These are phyloP conservation scores for Albifimbria verrucaria DNA, from an alignment of 2,329 filamentous ascomycete species.

Conservation along the genomic window DNA sequence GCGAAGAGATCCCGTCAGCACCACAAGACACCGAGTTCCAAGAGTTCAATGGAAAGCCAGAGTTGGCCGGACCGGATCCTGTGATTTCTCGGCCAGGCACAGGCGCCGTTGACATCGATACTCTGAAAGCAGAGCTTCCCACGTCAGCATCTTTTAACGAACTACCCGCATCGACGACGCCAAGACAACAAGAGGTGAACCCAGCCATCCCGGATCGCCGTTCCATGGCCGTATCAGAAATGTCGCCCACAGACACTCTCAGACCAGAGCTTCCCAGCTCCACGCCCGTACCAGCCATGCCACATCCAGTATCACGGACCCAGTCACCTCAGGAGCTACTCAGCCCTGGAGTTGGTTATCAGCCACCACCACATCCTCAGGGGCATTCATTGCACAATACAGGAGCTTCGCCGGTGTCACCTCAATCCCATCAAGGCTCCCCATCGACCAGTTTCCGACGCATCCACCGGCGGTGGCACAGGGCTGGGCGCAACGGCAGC, in stretches of 20 bases:
- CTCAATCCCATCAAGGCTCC: not conserved
- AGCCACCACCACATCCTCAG: slow-evolving; percentile 10
- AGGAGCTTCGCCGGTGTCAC: not conserved
- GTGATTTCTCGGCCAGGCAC: not conserved
- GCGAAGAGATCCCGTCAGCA: slow-evolving; percentile 15
- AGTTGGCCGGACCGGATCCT: slow-evolving; percentile 14
- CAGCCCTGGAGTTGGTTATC: slow-evolving; percentile 14
- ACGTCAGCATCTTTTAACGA: not conserved
- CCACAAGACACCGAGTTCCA: slow-evolving; percentile 8
- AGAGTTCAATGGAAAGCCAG: slow-evolving; percentile 28
- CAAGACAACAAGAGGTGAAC: not conserved
- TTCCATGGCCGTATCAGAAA: slow-evolving; percentile 9
- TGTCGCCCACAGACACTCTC: slow-evolving; percentile 20
- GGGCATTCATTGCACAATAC: slow-evolving; percentile 13
- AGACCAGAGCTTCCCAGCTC: slow-evolving; percentile 20
- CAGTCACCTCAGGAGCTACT: slow-evolving; percentile 20
- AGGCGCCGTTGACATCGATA: not conserved
- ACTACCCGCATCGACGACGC: not conserved
- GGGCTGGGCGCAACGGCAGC: slow-evolving; percentile 5
- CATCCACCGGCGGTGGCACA: slow-evolving; percentile 5
- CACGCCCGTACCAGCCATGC: not conserved
- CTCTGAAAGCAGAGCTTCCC: not conserved
- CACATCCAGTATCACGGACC: slow-evolving; percentile 14
- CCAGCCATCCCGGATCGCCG: not conserved
- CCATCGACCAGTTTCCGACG: slow-evolving; percentile 3